Conservation (phyloP, 805 yeast genomes). For the Scheffersomyces lignosus region DNA sequence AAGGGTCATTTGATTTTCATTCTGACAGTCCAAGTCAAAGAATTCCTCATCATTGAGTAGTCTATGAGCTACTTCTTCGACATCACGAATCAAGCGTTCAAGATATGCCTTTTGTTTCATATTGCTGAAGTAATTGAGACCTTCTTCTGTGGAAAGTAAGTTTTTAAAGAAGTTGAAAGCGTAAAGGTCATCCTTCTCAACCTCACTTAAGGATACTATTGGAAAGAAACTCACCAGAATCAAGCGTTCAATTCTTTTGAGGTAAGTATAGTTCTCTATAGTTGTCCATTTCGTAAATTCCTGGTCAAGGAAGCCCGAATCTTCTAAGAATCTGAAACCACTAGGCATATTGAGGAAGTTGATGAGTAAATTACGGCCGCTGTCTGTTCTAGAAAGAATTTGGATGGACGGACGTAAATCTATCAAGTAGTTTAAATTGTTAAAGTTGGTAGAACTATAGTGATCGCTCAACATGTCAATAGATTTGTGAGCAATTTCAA, state of each 20-base stretch:
- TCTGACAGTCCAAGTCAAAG: conserved; percentile 15
- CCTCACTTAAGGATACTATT: not conserved
- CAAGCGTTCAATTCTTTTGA: conserved; percentile 45
- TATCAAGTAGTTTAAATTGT: conserved; percentile 52
- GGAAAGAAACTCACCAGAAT: conserved; percentile 15
- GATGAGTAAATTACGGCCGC: conserved; percentile 51
- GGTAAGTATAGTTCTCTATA: conserved; percentile 32
- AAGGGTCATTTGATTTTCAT: conserved; percentile 28
- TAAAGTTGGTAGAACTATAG: conserved; percentile 23
- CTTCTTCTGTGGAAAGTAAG: conserved; percentile 78
- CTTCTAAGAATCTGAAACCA: conserved; percentile 67
- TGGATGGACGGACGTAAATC: conserved; percentile 54
- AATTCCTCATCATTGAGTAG: conserved; percentile 12
- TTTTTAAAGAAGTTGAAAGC: conserved; percentile 71
- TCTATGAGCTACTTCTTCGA: conserved; percentile 15
- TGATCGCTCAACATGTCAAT: conserved; percentile 21
- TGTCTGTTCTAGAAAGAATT: conserved; percentile 20
- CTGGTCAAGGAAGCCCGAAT: conserved; percentile 56
- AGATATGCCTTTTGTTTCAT: conserved; percentile 44
- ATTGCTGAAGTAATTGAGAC: conserved; percentile 57
- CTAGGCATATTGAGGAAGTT: conserved; percentile 61
- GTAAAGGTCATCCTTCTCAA: not conserved
- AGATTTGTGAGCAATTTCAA: conserved; percentile 17
- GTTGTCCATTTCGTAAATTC: conserved; percentile 72
- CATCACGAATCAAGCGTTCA: conserved; percentile 29